phyloP scores from a whole-genome alignment of 1,284 basidiomycete species.

The Malassezia nana region DNA sequence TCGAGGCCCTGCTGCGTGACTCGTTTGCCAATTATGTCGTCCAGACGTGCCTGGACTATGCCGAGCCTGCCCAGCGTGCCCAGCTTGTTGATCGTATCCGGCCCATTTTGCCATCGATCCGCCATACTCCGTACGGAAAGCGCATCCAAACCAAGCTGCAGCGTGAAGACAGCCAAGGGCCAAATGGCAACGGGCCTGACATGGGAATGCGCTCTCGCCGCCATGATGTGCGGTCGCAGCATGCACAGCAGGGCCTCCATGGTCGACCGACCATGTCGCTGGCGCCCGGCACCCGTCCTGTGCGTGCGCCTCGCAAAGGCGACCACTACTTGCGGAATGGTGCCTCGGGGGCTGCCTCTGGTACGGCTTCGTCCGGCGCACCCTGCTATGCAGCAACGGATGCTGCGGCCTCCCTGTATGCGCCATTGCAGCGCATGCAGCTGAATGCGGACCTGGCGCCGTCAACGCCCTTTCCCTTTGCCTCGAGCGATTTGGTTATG shows the following conservation, averaged over 20 bases:
- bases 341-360: background rate
- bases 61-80: constrained; percentile 42
- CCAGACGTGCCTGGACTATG: constrained; percentile 47
- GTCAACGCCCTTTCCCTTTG: background rate
- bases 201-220: background rate
- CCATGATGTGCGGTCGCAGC: background rate
- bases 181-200: background rate
- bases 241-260: background rate
- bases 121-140: constrained; percentile 48
- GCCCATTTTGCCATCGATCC: constrained; percentile 45
- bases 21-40: constrained; percentile 48
- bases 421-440: constrained; percentile 2
- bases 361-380: background rate
- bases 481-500: background rate
- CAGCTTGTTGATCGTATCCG: constrained; percentile 46
- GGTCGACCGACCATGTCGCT: background rate
- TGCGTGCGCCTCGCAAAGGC: background rate
- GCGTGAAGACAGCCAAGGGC: constrained; percentile 20
- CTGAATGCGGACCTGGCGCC: background rate
- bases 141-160: constrained; percentile 48
- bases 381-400: background rate
- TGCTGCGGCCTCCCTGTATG: background rate
- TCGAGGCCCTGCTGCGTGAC: constrained; percentile 88
- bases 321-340: background rate
- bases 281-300: background rate